Conservation (phyloP, 495 filamentous ascomycete genomes). For the Choiromyces venosus region DNA sequence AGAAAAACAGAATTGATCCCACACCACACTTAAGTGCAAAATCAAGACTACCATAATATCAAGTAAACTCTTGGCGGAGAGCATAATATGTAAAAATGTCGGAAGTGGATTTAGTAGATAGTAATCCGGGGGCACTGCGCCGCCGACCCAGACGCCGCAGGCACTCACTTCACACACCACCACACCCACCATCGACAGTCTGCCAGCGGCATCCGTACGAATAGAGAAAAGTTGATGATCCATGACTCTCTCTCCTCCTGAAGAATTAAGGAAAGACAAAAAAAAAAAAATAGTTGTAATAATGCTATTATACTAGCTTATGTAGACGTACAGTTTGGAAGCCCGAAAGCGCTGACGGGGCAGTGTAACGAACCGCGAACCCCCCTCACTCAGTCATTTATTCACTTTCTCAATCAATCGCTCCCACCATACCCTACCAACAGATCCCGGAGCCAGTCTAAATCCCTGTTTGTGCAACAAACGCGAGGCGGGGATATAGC, state of each 20-base stretch:
- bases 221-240: not conserved
- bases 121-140: not conserved
- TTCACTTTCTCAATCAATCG: not conserved
- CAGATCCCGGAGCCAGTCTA: not conserved
- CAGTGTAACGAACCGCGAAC: not conserved
- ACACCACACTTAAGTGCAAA: not conserved
- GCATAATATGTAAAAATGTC: not conserved
- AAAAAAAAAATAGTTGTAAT: not conserved
- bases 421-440: not conserved
- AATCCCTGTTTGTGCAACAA: not conserved
- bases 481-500: not conserved
- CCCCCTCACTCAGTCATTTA: not conserved
- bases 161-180: not conserved
- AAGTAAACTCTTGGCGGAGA: not conserved
- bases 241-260: not conserved
- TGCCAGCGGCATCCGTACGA: not conserved
- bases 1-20: not conserved
- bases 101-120: not conserved
- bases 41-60: not conserved
- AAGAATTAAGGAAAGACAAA: not conserved
- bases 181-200: not conserved
- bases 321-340: not conserved
- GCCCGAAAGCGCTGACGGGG: not conserved
- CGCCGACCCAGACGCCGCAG: not conserved
- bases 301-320: not conserved